Base-by-base conservation (phyloP, 139 green algal genomes). In the Chlorella sp. region DNA sequence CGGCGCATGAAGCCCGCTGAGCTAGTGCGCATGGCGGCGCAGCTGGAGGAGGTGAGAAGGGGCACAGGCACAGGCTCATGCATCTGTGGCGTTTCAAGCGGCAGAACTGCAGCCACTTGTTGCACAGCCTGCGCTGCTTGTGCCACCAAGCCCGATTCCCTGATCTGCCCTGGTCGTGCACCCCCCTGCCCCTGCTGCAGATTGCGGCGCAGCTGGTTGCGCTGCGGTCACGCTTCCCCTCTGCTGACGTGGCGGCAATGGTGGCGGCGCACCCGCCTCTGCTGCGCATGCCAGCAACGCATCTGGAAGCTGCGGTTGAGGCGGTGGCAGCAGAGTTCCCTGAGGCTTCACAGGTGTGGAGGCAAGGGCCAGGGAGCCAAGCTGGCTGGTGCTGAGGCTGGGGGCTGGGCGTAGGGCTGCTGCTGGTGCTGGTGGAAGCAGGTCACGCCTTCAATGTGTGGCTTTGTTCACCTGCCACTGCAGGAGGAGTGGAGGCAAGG, bases 21-120 rank as follows among this genome's bases (percentile, higher is more conserved):
- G 17, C 79, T 84, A 0, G 79, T 84, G 13, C 79, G 79, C 65
- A 68, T 84, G 79, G 79, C 79, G 11, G 55, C 79, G 16, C 41
- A 68, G 11, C 30, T 84, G 30, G 79, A 84, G 26, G 26, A 68
- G 74, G 74, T 81, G 32, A 0, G 74, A 9, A 51, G 9, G 44
- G 7, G 44, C 6, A 51, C 7, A 51, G 9, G 44, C 6, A n/a
- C n/a, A n/a, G n/a, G n/a, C n/a, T n/a, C n/a, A n/a, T n/a, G n/a
- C n/a, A n/a, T n/a, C n/a, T n/a, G n/a, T n/a, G n/a, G n/a, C n/a
- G n/a, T n/a, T n/a, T n/a, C n/a, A n/a, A n/a, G n/a, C n/a, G n/a
- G n/a, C n/a, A n/a, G n/a, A n/a, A n/a, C n/a, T n/a, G n/a, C n/a
- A n/a, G n/a, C n/a, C n/a, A 51, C 44, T 51, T 51, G 44, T 51